Percentiles rank a stretch among this genome's conserved stretches.
phyloP scores from a whole-genome alignment of 1,139 yeast species.

The Lodderomyces theae region DNA sequence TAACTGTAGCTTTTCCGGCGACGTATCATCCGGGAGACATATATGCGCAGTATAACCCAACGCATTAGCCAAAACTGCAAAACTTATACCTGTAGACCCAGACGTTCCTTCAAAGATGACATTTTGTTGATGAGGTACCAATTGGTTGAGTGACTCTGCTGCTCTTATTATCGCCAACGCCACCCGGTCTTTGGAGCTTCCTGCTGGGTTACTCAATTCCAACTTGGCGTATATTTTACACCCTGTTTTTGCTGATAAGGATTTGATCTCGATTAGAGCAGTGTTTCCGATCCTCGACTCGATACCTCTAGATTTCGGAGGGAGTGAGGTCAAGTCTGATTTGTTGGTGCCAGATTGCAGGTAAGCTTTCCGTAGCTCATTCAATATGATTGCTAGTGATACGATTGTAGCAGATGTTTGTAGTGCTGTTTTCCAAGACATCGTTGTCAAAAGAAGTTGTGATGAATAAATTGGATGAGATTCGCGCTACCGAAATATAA shows the following conservation, averaged over 20 bases:
- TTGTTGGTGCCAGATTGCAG: background rate
- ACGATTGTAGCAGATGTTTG: slow-evolving; percentile 19
- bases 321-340: slow-evolving; percentile 19
- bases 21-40: slow-evolving; percentile 93
- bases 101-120: slow-evolving; percentile 90
- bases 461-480: background rate
- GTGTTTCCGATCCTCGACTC: slow-evolving; percentile 81
- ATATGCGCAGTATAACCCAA: slow-evolving; percentile 88
- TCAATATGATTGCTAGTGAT: slow-evolving; percentile 15
- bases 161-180: slow-evolving; percentile 78
- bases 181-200: slow-evolving; percentile 92
- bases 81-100: slow-evolving; percentile 93
- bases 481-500: slow-evolving; percentile 1
- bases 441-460: background rate
- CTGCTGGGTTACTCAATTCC: slow-evolving; percentile 88
- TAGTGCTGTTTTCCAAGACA: slow-evolving; percentile 14
- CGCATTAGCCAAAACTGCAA: slow-evolving; percentile 84
- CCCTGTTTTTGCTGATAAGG: slow-evolving; percentile 73
- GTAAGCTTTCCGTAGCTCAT: slow-evolving; percentile 14
- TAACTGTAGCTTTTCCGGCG: slow-evolving; percentile 73
- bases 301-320: slow-evolving; percentile 39
- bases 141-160: slow-evolving; percentile 58
- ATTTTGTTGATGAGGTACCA: slow-evolving; percentile 57
- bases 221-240: slow-evolving; percentile 84
- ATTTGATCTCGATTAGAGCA: slow-evolving; percentile 73